Evolutionary conservation across 129 eudicot species (phyloP).

Genomic region (Helianthus tuberosus): DNA sequence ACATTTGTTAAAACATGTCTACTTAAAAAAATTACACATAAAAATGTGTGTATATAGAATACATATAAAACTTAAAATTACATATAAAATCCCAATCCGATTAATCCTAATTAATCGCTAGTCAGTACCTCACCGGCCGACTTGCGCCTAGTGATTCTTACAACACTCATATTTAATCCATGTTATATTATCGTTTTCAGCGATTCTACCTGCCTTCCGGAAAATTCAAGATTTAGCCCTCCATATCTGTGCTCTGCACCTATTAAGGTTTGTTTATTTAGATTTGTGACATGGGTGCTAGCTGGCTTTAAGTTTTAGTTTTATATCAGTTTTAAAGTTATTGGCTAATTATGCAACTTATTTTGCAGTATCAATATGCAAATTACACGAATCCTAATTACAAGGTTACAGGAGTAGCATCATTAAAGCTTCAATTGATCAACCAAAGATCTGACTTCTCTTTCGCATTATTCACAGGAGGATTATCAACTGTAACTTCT

Average conservation of each 20-base stretch:
- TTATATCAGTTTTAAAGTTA: background rate
- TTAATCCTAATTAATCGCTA: too few species aligned
- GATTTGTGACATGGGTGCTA: background rate
- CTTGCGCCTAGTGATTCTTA: too few species aligned
- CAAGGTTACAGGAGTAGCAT: conserved; percentile 64
- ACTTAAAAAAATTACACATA: too few species aligned
- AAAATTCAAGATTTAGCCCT: conserved; percentile 59
- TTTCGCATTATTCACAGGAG: conserved; percentile 86
- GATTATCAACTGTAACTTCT: conserved; percentile 63
- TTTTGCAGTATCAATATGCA: conserved; percentile 86
- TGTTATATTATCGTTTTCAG: conserved; percentile 41
- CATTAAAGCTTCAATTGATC: conserved; percentile 77
- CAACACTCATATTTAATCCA: background rate
- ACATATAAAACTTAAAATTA: too few species aligned
- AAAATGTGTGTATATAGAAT: too few species aligned
- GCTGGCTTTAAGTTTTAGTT: too few species aligned
- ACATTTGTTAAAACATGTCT: too few species aligned
- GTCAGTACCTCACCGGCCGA: too few species aligned
- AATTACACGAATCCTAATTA: conserved; percentile 71
- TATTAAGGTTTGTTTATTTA: conserved; percentile 64
- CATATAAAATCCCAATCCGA: too few species aligned
- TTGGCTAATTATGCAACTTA: conserved; percentile 10
- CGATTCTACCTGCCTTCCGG: conserved; percentile 64
- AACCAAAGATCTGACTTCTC: conserved; percentile 87
- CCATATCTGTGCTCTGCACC: conserved; percentile 89